Percentiles rank a stretch among this genome's conserved stretches.
Evolutionary conservation across 2,329 filamentous ascomycete genomes (phyloP).

Genomic region (Escovopsis sp.): DNA sequence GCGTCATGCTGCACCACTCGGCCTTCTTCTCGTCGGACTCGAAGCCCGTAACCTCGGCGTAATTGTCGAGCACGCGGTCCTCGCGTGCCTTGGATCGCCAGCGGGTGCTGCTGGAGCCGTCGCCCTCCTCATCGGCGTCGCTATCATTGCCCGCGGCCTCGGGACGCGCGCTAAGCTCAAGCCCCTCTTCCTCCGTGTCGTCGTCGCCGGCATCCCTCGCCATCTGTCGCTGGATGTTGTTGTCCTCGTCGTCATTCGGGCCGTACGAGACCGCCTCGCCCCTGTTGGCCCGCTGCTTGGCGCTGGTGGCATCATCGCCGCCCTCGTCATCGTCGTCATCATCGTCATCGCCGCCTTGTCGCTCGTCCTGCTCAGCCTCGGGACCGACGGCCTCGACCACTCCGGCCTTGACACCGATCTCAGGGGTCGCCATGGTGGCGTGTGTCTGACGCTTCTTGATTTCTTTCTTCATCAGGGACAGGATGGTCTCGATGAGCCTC

Average conservation of each 20-base stretch:
- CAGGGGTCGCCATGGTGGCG: slow-evolving; percentile 57
- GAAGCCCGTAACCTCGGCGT: slow-evolving; percentile 59
- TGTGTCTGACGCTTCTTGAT: slow-evolving; percentile 64
- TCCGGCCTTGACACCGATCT: slow-evolving; percentile 45
- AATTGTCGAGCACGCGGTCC: slow-evolving; percentile 47
- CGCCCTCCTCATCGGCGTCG: slow-evolving; percentile 24
- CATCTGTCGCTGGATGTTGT: slow-evolving; percentile 52
- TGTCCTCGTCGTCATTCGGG: slow-evolving; percentile 83
- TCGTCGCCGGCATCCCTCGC: slow-evolving; percentile 44
- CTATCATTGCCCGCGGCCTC: slow-evolving; percentile 30
- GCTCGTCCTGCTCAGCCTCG: slow-evolving; percentile 19
- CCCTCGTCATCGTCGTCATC: slow-evolving; percentile 56
- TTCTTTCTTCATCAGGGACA: slow-evolving; percentile 58
- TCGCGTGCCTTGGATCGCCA: slow-evolving; percentile 34
- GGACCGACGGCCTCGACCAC: slow-evolving; percentile 34
- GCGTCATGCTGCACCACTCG: slow-evolving; percentile 62
- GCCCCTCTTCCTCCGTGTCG: slow-evolving; percentile 33
- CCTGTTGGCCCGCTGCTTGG: slow-evolving; percentile 62
- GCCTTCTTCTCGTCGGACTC: slow-evolving; percentile 62
- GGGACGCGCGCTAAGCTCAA: not conserved
- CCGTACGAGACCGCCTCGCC: slow-evolving; percentile 78
- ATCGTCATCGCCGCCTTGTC: slow-evolving; percentile 20
- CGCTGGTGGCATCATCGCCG: slow-evolving; percentile 62
- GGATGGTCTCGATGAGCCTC: slow-evolving; percentile 59
- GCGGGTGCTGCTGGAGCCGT: slow-evolving; percentile 19